Evolutionary conservation across 2,329 filamentous ascomycete species (phyloP), one percentile per base, ranked within the genome.

Genomic region (Neonectria sp.): DNA sequence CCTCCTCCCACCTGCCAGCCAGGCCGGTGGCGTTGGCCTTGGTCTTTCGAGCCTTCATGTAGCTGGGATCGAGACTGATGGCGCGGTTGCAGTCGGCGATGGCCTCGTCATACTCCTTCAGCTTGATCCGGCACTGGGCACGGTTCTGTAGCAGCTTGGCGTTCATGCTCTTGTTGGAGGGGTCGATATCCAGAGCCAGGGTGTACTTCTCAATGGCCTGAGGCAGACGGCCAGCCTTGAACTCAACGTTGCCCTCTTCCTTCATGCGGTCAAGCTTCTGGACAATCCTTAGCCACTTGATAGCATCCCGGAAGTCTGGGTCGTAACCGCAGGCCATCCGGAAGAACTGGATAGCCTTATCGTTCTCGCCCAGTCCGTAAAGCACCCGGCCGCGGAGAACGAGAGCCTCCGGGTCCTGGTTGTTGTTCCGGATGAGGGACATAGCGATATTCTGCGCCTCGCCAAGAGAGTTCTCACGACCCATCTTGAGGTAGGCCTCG

Each of bases 401-500:
- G 70, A 99, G 85, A 1, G 95, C 96, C 82, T 99, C 96, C 2
- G 96, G 95, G 77, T 99, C 96, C 79, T 95, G 92, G 79, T 87
- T 94, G 84, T 98, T 98, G 78, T 89, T 87, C 60, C 96, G 90
- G 69, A 99, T 86, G 74, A 99, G 83, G 3, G 89, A 89, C 90
- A 98, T 97, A 75, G 95, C 95, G 61, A 98, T 90, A 78, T 95
- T 97, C 82, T 97, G 94, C 6, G 95, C 95, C 80, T 98, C 95
- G 37, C 95, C 95, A 8, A 97, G 85, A 12, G 94, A 91, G 82
- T 98, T 98, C 65, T 91, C 89, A 68, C 93, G 95, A 67, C 93
- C 94, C 91, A 98, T 97, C 84, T 95, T 95, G 68, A 99, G 83
- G 77, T 97, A 93, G 11, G 95, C 95, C 82, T 97, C 94, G 65